Percentiles rank a stretch among this genome's conserved stretches.
Conservation (phyloP, 176 grass and related monocot species). For the barley (Hordeum vulgare) region MorexV3_pseudomolecules_assembly NC_058518.1:22918413-22918912, state of each 20-base stretch:
- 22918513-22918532: background rate
- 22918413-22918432: background rate
- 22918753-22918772: background rate
- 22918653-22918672: background rate
- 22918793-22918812: too few species aligned
- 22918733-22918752: background rate
- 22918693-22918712: background rate
- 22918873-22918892: too few species aligned
- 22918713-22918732: background rate
- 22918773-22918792: background rate
- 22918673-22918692: background rate
- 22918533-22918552: background rate
- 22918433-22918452: background rate
- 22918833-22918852: too few species aligned
- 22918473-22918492: background rate
- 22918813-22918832: too few species aligned
- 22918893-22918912: too few species aligned
- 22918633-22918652: background rate
- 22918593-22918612: background rate
- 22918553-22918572: background rate
- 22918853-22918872: too few species aligned
- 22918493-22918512: background rate
- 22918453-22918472: background rate
- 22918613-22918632: background rate
- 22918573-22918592: background rate